These are phyloP conservation scores for Escallonia herrerae DNA, from an alignment of 129 eudicot genomes.

Conservation along the genomic window DNA sequence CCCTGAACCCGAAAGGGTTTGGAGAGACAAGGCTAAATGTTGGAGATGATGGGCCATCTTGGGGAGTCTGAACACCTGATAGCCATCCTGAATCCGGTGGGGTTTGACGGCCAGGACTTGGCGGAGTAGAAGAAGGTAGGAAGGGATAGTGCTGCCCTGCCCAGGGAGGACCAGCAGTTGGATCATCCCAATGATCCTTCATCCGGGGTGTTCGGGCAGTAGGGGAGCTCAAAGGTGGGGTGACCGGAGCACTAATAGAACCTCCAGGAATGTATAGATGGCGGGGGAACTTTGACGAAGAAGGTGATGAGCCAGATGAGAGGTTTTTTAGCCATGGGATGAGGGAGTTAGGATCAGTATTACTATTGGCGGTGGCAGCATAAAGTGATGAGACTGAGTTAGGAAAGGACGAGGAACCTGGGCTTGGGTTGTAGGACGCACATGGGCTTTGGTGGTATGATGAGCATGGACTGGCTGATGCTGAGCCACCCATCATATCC, in stretches of 20 bases:
- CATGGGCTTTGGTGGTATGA: constrained; percentile 88
- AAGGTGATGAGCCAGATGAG: constrained; percentile 53
- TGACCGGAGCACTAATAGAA: constrained; percentile 92
- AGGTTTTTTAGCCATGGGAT: constrained; percentile 93
- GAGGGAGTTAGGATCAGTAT: constrained; percentile 71
- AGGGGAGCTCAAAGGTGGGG: constrained; percentile 92
- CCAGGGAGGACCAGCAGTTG: constrained; percentile 51
- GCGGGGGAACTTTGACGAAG: constrained; percentile 66
- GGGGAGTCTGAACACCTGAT: constrained; percentile 80
- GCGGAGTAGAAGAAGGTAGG: constrained; percentile 77
- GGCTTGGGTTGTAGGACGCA: constrained; percentile 80
- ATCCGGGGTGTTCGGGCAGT: constrained; percentile 77
- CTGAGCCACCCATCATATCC: constrained; percentile 61
- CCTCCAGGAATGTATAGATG: constrained; percentile 73
- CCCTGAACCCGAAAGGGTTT: constrained; percentile 57
- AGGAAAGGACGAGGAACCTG: constrained; percentile 75
- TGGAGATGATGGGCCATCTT: constrained; percentile 80
- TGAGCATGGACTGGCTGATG: constrained; percentile 70
- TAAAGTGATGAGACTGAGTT: constrained; percentile 60
- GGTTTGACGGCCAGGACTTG: constrained; percentile 83
- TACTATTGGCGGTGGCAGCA: constrained; percentile 25
- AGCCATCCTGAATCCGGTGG: constrained; percentile 87
- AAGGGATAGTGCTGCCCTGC: constrained; percentile 47
- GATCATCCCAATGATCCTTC: constrained; percentile 43
- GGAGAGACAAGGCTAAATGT: constrained; percentile 84